Conservation (phyloP, 352 stramenopile species). For the Phytopythium cucurbitacearum region DNA sequence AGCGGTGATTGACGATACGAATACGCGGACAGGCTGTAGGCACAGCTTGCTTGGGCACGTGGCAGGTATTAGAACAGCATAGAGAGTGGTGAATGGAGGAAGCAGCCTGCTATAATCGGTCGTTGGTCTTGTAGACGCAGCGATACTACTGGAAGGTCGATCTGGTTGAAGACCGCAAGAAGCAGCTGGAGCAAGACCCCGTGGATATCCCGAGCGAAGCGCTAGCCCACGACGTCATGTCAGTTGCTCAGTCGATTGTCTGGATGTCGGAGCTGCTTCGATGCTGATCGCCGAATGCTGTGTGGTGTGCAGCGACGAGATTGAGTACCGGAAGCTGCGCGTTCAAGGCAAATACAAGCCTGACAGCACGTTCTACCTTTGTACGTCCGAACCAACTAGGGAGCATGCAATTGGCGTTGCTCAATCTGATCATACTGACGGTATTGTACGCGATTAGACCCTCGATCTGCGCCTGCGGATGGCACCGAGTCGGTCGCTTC, state of each 20-base stretch:
- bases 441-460: conserved; percentile 33
- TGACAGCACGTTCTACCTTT: conserved; percentile 78
- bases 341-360: conserved; percentile 65
- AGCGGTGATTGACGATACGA: background rate
- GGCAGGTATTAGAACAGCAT: conserved; percentile 45
- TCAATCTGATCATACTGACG: conserved; percentile 1
- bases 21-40: conserved; percentile 35
- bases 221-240: conserved; percentile 55
- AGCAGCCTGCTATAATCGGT: background rate
- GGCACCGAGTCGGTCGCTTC: conserved; percentile 69
- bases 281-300: background rate
- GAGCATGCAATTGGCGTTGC: background rate
- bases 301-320: conserved; percentile 40
- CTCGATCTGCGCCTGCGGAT: conserved; percentile 75
- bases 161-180: conserved; percentile 78
- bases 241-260: background rate
- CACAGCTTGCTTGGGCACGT: conserved; percentile 71
- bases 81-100: too few relatives aligned
- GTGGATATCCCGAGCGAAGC: conserved; percentile 58
- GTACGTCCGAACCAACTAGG: conserved; percentile 18
- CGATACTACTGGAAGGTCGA: conserved; percentile 90
- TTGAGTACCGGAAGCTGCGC: conserved; percentile 76
- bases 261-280: background rate
- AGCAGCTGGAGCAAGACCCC: conserved; percentile 61
- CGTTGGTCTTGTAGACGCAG: conserved; percentile 39